Base-by-base conservation (phyloP, 2,329 filamentous ascomycete genomes). In the Colletotrichum spinosum region DNA sequence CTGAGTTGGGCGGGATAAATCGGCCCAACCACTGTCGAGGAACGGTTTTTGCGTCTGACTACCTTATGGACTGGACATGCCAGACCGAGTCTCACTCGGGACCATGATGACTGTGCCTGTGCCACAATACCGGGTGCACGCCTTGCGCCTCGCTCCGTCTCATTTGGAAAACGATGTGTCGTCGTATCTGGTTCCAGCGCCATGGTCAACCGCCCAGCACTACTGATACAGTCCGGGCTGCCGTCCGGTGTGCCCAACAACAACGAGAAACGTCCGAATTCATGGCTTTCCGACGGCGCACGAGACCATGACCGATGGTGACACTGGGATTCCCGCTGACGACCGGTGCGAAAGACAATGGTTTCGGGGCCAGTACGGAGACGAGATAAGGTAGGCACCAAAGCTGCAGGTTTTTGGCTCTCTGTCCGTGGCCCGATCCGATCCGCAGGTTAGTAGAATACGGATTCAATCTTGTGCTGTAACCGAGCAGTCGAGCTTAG, bases 261-360 rank as follows among this genome's bases (percentile, higher is more conserved):
- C 12, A 6, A 60, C 45, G 17, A 64, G 62, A 56, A 62, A 62
- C 62, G 46, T 62, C 62, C 51, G 51, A 65, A 38, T 42, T 9
- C 38, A 41, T n/a, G 5, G 35, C 11, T 57, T 46, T 46, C 34
- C 58, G 51, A 39, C 58, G 35, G 46, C 46, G 59, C 57, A 35
- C 46, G 56, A 61, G 52, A 51, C 45, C 55, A 41, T 49, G 54
- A 48, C 44, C 48, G 49, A 11, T n/a, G 51, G 35, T n/a, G 46
- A 8, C 15, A 44, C 44, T 53, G 56, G 38, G 35, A 60, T 41
- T 53, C 49, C 56, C 25, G 34, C 52, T 46, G 37, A 50, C 25
- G 49, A 33, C 58, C 46, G 15, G 57, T 61, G 62, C 51, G 55
- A 48, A 46, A 62, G 51, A 56, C 42, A 56, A 45, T 12, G 15